Conservation (phyloP, 1,139 yeast species). For the Hemisphaericaspora xylanilytica region DNA sequence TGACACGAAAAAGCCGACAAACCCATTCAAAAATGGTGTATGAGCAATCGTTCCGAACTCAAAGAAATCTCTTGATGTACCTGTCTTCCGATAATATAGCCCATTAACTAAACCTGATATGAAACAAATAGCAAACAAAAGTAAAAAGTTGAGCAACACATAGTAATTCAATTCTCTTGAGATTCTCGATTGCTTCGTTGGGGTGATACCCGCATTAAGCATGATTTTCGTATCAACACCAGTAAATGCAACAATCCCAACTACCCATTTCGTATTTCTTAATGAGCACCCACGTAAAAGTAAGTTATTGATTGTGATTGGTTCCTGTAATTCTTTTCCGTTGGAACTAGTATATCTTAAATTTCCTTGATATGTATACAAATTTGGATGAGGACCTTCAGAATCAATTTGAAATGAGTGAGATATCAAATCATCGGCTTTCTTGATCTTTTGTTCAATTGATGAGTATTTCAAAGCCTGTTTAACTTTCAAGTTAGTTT, state of each 20-base stretch:
- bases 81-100: conserved; percentile 35
- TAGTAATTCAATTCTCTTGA: conserved; percentile 51
- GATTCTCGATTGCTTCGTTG: conserved; percentile 54
- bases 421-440: conserved; percentile 44
- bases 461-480: conserved; percentile 46
- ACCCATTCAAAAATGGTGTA: conserved; percentile 50
- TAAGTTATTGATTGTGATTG: conserved; percentile 48
- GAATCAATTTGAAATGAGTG: conserved; percentile 45
- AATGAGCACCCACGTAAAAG: conserved; percentile 52
- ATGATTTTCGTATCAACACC: conserved; percentile 57
- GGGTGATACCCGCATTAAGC: conserved; percentile 57
- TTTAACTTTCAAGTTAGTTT: conserved; percentile 56
- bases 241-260: conserved; percentile 52
- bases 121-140: conserved; percentile 50
- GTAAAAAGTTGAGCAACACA: conserved; percentile 46
- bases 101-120: conserved; percentile 55
- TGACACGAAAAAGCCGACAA: conserved; percentile 51
- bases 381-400: conserved; percentile 56
- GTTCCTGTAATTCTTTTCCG: conserved; percentile 30
- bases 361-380: conserved; percentile 57
- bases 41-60: conserved; percentile 54
- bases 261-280: conserved; percentile 55
- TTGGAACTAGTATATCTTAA: conserved; percentile 31
- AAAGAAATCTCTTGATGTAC: conserved; percentile 40
- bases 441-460: conserved; percentile 29